Evolutionary conservation across 306 rosid species (phyloP), one percentile per base, ranked within the genome.

Genomic region (Gleditsia sinensis): DNA sequence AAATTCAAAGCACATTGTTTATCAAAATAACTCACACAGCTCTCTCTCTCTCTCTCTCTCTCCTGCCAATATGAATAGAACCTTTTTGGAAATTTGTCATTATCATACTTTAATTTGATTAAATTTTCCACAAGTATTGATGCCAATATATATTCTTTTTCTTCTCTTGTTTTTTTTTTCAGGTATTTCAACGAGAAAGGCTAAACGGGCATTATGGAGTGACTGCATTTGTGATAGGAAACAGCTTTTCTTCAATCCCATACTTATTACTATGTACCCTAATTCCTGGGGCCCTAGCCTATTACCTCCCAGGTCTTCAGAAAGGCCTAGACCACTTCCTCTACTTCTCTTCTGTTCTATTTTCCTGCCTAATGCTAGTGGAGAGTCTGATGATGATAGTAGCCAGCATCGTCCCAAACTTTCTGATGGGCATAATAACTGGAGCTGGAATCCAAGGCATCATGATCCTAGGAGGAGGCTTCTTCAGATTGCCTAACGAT

Each of bases 341-440:
- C 0, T 90, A 66, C 85, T 92, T 86, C 20, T 43, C 45, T n/a
- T 43, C 36, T 12, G 67, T 62, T 3, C 19, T 92, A 1, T 88
- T 86, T 64, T 33, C 85, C 0, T 80, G 89, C 59, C 59, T 90
- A 59, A 73, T 82, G 88, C 43, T 90, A 16, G 94, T 92, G 3
- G 98, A 92, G 80, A 88, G 94, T 80, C 80, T 90, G 0, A 92
- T 90, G 96, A 90, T 92, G 98, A 82, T 87, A 42, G 87, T 90
- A 17, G 92, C 94, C 0, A 82, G 87, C 64, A 43, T 90, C 3
- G 91, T 92, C 12, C 96, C 98, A 1, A 71, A 90, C 77, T 86
- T 80, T 40, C 92, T 92, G 0, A 85, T 90, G 96, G 98, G 98
- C 0, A 88, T 90, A 5, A 92, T 90, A 58, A 49, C 81, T 0